A percentile compares a stretch with the other conserved stretches of the same genome.
These are phyloP conservation scores for Eucalyptus marginata DNA, from an alignment of 345 rosid genomes.

Conservation along the genomic window DNA sequence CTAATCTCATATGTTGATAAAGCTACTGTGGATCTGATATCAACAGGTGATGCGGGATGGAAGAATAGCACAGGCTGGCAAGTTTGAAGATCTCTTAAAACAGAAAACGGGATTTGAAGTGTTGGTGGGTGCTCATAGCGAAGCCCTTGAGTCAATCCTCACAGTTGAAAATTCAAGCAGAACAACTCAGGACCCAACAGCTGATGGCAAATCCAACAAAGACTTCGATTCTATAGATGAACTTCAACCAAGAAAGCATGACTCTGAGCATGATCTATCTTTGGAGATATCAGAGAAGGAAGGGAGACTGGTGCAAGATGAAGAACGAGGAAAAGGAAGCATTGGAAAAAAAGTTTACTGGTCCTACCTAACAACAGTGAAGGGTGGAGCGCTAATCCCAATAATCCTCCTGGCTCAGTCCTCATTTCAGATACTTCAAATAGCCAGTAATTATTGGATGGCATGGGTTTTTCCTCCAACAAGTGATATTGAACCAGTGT, in stretches of 20 bases:
- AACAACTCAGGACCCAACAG: conserved; percentile 13
- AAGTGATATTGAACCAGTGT: conserved; percentile 25
- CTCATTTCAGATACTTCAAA: conserved; percentile 68
- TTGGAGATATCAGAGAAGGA: conserved; percentile 42
- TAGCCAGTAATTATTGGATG: conserved; percentile 93
- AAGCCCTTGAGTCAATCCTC: conserved; percentile 71
- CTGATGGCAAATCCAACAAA: conserved; percentile 18
- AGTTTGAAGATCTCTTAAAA: conserved; percentile 54
- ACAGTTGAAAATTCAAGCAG: conserved; percentile 47
- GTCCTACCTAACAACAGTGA: conserved; percentile 62
- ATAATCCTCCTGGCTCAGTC: conserved; percentile 77
- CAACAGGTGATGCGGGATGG: conserved; percentile 86
- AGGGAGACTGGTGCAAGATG: conserved; percentile 86
- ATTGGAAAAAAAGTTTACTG: conserved; percentile 82
- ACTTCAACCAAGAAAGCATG: conserved; percentile 19
- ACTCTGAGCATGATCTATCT: conserved; percentile 46
- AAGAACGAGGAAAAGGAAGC: conserved; percentile 82
- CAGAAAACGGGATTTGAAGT: conserved; percentile 81
- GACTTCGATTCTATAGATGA: conserved; percentile 20
- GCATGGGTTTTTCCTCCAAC: conserved; percentile 84
- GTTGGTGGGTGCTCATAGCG: conserved; percentile 82
- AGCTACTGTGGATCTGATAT: neutral
- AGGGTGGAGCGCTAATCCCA: conserved; percentile 66
- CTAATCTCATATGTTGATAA: neutral
- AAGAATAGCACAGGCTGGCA: conserved; percentile 74